Evolutionary conservation across 1,284 basidiomycete species (phyloP).

Genomic region (Paramarasmius palmivorus): DNA sequence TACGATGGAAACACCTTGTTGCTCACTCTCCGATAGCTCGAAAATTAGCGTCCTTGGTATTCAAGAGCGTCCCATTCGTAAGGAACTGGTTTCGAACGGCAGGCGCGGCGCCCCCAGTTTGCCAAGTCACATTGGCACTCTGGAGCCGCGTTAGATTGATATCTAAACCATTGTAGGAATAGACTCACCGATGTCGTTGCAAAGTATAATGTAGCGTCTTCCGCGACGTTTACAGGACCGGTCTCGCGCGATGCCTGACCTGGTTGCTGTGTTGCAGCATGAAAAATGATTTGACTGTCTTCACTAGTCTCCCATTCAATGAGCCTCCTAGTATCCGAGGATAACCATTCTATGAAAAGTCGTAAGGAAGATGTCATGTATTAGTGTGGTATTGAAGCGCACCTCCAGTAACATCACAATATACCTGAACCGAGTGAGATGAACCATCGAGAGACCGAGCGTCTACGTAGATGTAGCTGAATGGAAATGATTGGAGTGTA

Average conservation of each 20-base stretch:
- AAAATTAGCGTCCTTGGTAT: neutral
- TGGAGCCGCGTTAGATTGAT: too few species aligned
- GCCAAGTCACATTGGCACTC: neutral
- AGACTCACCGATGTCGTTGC: neutral
- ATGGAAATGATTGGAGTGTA: constrained; percentile 11
- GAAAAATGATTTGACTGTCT: neutral
- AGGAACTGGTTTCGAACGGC: neutral
- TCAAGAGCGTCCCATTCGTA: neutral
- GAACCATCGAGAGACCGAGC: constrained; percentile 6
- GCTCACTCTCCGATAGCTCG: neutral
- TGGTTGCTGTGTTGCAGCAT: neutral
- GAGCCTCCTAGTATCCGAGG: neutral
- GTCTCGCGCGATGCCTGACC: constrained; percentile 15
- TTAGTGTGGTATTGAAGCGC: too few species aligned
- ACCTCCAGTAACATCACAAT: constrained; percentile 12
- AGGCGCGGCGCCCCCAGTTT: neutral
- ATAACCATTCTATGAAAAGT: constrained; percentile 15
- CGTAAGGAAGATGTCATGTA: too few species aligned
- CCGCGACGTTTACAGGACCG: constrained; percentile 31
- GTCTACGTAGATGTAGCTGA: constrained; percentile 12
- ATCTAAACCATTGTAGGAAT: too few species aligned
- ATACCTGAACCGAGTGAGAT: constrained; percentile 12
- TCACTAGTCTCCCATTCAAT: constrained; percentile 10
- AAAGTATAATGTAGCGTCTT: constrained; percentile 28
- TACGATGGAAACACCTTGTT: too few species aligned